A percentile compares a stretch with the other conserved stretches of the same genome.
These are phyloP conservation scores for Schizothecium vesticola DNA, from an alignment of 495 filamentous ascomycete genomes.

Conservation along the genomic window DNA sequence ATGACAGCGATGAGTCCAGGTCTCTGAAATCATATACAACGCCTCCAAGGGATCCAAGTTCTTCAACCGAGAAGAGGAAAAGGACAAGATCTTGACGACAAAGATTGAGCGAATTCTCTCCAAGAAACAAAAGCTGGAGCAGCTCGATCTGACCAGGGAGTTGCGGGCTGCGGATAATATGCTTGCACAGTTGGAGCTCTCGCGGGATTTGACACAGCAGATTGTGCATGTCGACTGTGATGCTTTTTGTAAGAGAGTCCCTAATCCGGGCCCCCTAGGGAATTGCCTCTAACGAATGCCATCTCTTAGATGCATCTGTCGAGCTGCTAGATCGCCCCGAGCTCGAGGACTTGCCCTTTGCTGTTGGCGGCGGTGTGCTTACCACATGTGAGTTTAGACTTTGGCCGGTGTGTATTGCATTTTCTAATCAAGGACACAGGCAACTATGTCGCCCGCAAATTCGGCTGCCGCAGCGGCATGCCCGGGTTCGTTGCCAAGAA, in stretches of 20 bases:
- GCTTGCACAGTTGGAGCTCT: slow-evolving; percentile 69
- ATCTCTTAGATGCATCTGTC: slow-evolving; percentile 62
- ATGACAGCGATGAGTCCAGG: slow-evolving; percentile 35
- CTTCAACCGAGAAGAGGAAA: slow-evolving; percentile 84
- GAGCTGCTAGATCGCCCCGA: slow-evolving; percentile 90
- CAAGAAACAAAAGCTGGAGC: slow-evolving; percentile 72
- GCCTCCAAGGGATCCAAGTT: slow-evolving; percentile 95
- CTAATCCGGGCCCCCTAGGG: neutral
- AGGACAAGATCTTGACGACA: slow-evolving; percentile 74
- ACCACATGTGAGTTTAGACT: slow-evolving; percentile 4
- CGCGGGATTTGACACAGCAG: slow-evolving; percentile 73
- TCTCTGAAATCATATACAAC: slow-evolving; percentile 96
- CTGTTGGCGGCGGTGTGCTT: slow-evolving; percentile 80
- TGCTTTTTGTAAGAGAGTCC: slow-evolving; percentile 60
- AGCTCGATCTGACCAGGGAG: slow-evolving; percentile 66
- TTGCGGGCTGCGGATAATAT: slow-evolving; percentile 74
- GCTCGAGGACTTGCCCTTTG: slow-evolving; percentile 83
- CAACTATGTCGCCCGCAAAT: slow-evolving; percentile 89
- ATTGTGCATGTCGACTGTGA: slow-evolving; percentile 96
- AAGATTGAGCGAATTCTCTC: slow-evolving; percentile 79
- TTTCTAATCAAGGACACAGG: slow-evolving; percentile 52
- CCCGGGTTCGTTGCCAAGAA: slow-evolving; percentile 92
- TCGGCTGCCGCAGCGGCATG: slow-evolving; percentile 90
- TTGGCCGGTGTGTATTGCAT: neutral
- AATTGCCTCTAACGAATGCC: neutral